Evolutionary conservation across 75 land plant species (phyloP).

Genomic region (Adiantum capillusveneris): DNA sequence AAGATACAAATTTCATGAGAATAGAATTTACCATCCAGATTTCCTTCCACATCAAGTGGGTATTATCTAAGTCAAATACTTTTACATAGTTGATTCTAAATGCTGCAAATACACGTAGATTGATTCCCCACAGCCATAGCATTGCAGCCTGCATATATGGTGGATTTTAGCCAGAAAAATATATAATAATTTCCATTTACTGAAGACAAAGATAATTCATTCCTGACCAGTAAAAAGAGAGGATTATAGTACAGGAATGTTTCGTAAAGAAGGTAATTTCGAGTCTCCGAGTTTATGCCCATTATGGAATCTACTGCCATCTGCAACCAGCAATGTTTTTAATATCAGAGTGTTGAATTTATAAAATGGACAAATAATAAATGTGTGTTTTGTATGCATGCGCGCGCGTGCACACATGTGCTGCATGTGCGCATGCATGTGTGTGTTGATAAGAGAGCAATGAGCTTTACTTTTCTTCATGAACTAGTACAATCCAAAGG

Average conservation of each 20-base stretch:
- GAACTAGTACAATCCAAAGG: too few species aligned
- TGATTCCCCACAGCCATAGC: constrained; percentile 98
- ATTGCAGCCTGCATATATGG: constrained; percentile 66
- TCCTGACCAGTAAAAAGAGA: constrained; percentile 78
- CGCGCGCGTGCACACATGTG: too few species aligned
- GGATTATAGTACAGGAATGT: constrained; percentile 95
- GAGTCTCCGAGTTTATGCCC: constrained; percentile 55
- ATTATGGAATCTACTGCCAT: constrained; percentile 72
- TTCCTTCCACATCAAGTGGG: constrained; percentile 78
- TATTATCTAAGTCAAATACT: constrained; percentile 87
- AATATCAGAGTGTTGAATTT: background rate
- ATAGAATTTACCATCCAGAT: constrained; percentile 99
- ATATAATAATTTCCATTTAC: too few species aligned
- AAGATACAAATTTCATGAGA: too few species aligned
- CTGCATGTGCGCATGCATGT: background rate
- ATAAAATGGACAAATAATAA: background rate
- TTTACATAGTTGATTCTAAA: constrained; percentile 71
- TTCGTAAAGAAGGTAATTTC: constrained; percentile 74
- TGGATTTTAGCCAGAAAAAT: too few species aligned
- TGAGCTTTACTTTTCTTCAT: background rate
- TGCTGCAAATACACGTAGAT: constrained; percentile 74
- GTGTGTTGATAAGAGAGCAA: background rate
- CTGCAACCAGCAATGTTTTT: constrained; percentile 25
- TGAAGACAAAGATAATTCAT: too few species aligned
- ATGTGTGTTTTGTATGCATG: background rate